These are phyloP conservation scores for Lithohypha guttulata DNA, from an alignment of 2,329 filamentous ascomycete species.

Conservation along the genomic window DNA sequence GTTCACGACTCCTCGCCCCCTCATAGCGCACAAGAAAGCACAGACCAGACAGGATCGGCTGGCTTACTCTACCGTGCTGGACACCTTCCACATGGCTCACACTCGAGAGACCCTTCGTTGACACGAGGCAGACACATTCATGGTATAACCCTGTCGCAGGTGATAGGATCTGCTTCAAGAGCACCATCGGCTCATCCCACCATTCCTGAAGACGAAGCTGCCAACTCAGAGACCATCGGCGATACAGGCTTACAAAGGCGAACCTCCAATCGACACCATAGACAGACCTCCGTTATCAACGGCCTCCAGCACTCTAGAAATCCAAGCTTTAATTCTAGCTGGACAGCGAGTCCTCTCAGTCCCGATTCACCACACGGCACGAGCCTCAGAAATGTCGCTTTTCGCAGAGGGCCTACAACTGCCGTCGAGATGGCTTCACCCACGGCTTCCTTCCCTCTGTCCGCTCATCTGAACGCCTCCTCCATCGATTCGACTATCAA, in stretches of 20 bases:
- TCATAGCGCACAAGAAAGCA: conserved; percentile 5
- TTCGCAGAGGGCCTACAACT: background rate
- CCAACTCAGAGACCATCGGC: background rate
- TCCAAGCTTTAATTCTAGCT: conserved; percentile 70
- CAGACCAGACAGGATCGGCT: background rate
- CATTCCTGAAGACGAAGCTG: conserved; percentile 4
- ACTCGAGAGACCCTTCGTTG: conserved; percentile 35
- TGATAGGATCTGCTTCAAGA: conserved; percentile 13
- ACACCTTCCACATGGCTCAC: conserved; percentile 19
- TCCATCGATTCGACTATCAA: conserved; percentile 26
- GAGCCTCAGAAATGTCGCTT: conserved; percentile 8
- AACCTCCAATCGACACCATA: conserved; percentile 60
- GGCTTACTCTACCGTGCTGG: conserved; percentile 2
- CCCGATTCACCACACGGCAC: conserved; percentile 19
- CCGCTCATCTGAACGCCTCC: conserved; percentile 23
- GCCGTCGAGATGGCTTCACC: conserved; percentile 4
- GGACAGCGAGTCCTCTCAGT: conserved; percentile 61
- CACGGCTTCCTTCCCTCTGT: conserved; percentile 9
- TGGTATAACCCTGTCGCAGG: conserved; percentile 11
- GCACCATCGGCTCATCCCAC: conserved; percentile 16
- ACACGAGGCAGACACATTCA: conserved; percentile 30
- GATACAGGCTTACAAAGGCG: conserved; percentile 37
- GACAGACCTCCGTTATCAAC: conserved; percentile 94
- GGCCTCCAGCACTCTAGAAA: conserved; percentile 83
- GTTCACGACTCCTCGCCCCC: background rate